These are phyloP conservation scores for Eucalyptus virginea DNA, from an alignment of 345 rosid genomes.

Conservation along the genomic window DNA sequence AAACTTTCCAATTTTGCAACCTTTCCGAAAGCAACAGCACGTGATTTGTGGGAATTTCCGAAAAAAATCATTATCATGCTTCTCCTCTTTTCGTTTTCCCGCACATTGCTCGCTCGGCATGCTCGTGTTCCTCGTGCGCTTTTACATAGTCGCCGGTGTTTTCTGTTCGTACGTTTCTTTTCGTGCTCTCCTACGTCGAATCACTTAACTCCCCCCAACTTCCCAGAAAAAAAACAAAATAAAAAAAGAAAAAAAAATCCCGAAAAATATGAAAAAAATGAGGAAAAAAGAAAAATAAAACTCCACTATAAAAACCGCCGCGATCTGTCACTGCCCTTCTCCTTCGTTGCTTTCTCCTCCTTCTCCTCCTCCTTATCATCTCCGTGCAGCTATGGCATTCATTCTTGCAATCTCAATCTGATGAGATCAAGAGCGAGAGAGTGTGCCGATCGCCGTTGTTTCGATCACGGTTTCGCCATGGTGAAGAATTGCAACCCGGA, in stretches of 20 bases:
- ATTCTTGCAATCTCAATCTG: not conserved
- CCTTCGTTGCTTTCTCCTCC: not conserved
- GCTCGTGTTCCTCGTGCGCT: slow-evolving; percentile 1
- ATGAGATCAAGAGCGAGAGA: not conserved
- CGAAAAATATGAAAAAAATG: not conserved
- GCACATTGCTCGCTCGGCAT: not conserved
- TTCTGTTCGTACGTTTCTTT: not conserved
- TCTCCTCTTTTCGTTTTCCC: not conserved
- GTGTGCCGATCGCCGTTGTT: not conserved
- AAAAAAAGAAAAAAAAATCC: not conserved
- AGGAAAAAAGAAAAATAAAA: not conserved
- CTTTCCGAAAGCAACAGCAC: not conserved
- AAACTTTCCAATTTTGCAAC: not conserved
- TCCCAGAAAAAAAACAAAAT: not conserved
- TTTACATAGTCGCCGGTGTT: not conserved
- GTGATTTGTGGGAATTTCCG: not conserved
- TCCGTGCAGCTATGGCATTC: not conserved
- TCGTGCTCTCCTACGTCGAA: not conserved
- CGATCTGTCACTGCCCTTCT: not conserved
- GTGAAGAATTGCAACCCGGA: not conserved
- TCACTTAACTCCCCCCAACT: not conserved
- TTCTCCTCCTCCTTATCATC: not conserved
- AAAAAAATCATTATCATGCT: not conserved
- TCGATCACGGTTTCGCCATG: not conserved
- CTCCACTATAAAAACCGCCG: not conserved